phyloP scores from a whole-genome alignment of 2,329 filamentous ascomycete species.

The Colletotrichum scovillei region DNA sequence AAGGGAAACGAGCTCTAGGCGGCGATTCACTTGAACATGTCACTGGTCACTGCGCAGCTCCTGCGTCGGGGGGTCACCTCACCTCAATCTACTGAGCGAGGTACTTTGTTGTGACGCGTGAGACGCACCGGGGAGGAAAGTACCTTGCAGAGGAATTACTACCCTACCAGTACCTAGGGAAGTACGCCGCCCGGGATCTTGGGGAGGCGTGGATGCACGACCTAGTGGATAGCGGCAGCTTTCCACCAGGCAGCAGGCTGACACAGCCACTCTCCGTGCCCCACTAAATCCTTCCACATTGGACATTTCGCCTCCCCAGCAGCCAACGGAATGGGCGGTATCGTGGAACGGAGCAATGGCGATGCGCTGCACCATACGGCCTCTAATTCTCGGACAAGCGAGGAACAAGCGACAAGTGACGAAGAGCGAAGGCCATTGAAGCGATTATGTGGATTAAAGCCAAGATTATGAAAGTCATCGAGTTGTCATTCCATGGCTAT shows the following conservation, averaged over 20 bases:
- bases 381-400: background rate
- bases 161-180: background rate
- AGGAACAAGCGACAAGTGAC: background rate
- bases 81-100: background rate
- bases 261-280: constrained; percentile 26
- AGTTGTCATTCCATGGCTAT: too few relatives aligned
- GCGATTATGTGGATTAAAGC: background rate
- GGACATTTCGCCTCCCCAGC: background rate
- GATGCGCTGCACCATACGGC: background rate
- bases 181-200: background rate
- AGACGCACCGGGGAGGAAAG: background rate
- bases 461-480: background rate
- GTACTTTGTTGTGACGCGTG: background rate
- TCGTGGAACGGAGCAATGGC: background rate
- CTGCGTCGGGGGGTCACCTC: background rate
- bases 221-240: background rate
- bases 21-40: background rate
- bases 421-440: background rate
- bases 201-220: background rate
- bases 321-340: background rate
- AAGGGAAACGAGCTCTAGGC: background rate
- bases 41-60: constrained; percentile 18
- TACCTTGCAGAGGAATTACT: background rate
- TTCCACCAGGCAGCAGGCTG: constrained; percentile 30
- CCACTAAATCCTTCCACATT: constrained; percentile 6